These are phyloP conservation scores for Dendrothele bispora DNA, from an alignment of 768 basidiomycete genomes.

Conservation along the genomic window DNA sequence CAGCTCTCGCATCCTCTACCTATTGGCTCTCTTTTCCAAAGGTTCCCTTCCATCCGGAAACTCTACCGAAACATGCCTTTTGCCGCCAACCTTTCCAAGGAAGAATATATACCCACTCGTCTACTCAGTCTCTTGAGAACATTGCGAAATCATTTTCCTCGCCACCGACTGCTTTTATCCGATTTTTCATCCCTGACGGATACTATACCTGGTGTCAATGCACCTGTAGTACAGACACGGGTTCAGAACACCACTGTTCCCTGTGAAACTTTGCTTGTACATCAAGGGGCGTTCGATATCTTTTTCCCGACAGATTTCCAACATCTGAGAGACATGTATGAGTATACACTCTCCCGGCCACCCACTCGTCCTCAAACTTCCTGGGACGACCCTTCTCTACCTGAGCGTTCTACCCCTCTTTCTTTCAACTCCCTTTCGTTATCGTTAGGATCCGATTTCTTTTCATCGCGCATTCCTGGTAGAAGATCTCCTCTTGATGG, in stretches of 20 bases:
- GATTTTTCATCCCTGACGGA: slow-evolving; percentile 92
- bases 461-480: slow-evolving; percentile 56
- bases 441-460: slow-evolving; percentile 62
- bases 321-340: slow-evolving; percentile 86
- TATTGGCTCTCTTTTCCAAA: slow-evolving; percentile 53
- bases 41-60: slow-evolving; percentile 57
- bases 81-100: slow-evolving; percentile 81
- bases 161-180: slow-evolving; percentile 90
- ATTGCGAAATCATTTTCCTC: slow-evolving; percentile 82
- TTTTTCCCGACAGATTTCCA: slow-evolving; percentile 96
- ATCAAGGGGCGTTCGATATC: slow-evolving; percentile 96
- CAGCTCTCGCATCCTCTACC: slow-evolving; percentile 58
- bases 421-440: slow-evolving; percentile 48
- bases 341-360: slow-evolving; percentile 71
- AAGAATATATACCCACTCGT: slow-evolving; percentile 93
- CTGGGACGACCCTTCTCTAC: slow-evolving; percentile 27
- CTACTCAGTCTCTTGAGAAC: slow-evolving; percentile 81
- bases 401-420: slow-evolving; percentile 52
- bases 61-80: slow-evolving; percentile 78
- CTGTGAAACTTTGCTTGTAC: slow-evolving; percentile 87
- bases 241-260: slow-evolving; percentile 84
- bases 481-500: slow-evolving; percentile 68
- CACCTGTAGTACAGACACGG: slow-evolving; percentile 95
- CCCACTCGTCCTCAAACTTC: slow-evolving; percentile 17
- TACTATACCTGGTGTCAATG: slow-evolving; percentile 70